Base-by-base conservation (phyloP, 2,329 filamentous ascomycete species). In the Dactylonectria macrodidyma region DNA sequence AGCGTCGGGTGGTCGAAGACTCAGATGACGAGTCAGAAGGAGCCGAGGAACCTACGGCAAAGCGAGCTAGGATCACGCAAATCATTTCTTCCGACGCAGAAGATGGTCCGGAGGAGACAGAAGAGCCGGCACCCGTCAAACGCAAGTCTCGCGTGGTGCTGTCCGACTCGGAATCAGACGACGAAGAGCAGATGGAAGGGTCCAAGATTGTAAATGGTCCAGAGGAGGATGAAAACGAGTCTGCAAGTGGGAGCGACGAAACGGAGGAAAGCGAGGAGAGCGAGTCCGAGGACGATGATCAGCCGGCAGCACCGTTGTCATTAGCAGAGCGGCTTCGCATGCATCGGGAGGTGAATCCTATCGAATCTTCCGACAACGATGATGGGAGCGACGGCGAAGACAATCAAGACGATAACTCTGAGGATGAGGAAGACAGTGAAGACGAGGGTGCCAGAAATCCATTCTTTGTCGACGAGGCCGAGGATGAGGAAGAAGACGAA, bases 401-500 rank as follows among this genome's bases (percentile, higher is more conserved):
- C 0, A 66, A 63, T 5, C 74, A 72, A 16, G 70, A 71, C 2
- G 70, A 69, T 0, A 59, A 54, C 7, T 70, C 72, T 2, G 69
- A 67, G 2, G 69, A 73, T 8, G 65, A 66, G 2, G 73, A 71
- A 0, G 73, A 71, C 0, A 73, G 72, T 2, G 73, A 77, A 1
- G 73, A 69, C 0, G 73, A 73, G 5, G 74, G 73, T 48, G 22
- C 67, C 33, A 70, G 69, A 48, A 66, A 76, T 19, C 78, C 71
- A 1, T 72, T 80, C 30, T 67, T 81, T 7, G 73, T 77, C 51
- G 70, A 71, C 19, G 79, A 81, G 78, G 81, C 81, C 0, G 79
- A 76, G 2, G 81, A 81, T 41, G 76, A 76, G 2, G 77, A 77
- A 2, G 75, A 74, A 10, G 81, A 19, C 19, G 19, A 81, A 36